Conservation (phyloP, 805 yeast species). For the Starmera caribaea region DNA sequence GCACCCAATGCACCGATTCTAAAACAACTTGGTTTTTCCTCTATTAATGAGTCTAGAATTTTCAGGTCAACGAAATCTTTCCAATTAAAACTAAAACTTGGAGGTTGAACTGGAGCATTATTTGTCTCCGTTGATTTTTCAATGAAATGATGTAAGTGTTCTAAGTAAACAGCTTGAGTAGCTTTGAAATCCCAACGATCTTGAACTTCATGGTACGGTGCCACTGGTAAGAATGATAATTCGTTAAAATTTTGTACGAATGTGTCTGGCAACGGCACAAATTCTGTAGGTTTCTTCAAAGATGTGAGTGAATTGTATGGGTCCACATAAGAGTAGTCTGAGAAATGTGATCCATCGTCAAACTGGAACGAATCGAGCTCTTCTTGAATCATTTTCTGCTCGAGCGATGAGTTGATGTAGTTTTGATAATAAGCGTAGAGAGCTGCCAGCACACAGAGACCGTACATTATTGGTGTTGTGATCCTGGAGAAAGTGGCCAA, state of each 20-base stretch:
- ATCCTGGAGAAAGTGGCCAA: not conserved
- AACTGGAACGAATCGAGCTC: slow-evolving; percentile 9
- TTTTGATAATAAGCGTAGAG: not conserved
- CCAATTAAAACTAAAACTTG: slow-evolving; percentile 40
- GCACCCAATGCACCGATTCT: slow-evolving; percentile 35
- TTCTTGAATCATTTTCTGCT: not conserved
- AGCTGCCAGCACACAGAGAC: not conserved
- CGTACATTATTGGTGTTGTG: not conserved
- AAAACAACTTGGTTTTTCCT: slow-evolving; percentile 33
- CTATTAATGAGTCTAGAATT: slow-evolving; percentile 26
- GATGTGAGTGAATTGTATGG: slow-evolving; percentile 9
- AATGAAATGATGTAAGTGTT: slow-evolving; percentile 22
- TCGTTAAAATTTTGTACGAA: slow-evolving; percentile 11
- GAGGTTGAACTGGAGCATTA: slow-evolving; percentile 19
- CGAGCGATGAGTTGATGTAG: too few relatives aligned
- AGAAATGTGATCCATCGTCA: slow-evolving; percentile 11
- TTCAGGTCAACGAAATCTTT: slow-evolving; percentile 44
- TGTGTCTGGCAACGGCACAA: slow-evolving; percentile 20
- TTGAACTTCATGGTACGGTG: slow-evolving; percentile 26
- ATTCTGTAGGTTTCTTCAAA: slow-evolving; percentile 10
- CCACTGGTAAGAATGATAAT: slow-evolving; percentile 24
- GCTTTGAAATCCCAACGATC: slow-evolving; percentile 27
- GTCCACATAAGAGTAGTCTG: slow-evolving; percentile 7
- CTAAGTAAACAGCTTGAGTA: slow-evolving; percentile 23
- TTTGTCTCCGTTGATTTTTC: slow-evolving; percentile 16